phyloP scores from a whole-genome alignment of 768 basidiomycete species.

The Mycena kentingensis region DNA sequence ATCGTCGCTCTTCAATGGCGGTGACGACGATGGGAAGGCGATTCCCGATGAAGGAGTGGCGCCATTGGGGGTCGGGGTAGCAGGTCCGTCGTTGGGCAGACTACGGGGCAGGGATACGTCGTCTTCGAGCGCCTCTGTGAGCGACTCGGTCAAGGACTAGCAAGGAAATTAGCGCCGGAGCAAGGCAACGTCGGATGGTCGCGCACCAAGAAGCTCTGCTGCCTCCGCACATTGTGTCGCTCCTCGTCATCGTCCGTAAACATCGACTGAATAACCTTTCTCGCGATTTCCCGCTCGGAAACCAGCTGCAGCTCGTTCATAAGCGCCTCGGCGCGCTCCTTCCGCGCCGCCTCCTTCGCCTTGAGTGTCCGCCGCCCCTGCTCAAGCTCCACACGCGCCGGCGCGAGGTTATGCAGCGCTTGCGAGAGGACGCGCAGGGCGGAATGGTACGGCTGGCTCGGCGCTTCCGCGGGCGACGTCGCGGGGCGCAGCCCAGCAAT shows the following conservation, averaged over 20 bases:
- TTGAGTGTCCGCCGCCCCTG: constrained; percentile 50
- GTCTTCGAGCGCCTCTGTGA: constrained; percentile 57
- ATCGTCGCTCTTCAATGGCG: neutral
- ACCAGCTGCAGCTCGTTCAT: constrained; percentile 53
- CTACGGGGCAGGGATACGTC: constrained; percentile 43
- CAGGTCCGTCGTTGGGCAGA: constrained; percentile 32
- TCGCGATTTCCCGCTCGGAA: constrained; percentile 68
- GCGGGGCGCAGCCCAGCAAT: constrained; percentile 51
- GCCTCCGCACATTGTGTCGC: constrained; percentile 51
- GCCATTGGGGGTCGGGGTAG: constrained; percentile 31
- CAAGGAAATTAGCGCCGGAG: constrained; percentile 3
- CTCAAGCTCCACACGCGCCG: constrained; percentile 64
- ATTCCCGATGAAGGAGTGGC: neutral
- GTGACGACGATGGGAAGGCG: constrained; percentile 6
- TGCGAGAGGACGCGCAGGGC: constrained; percentile 71
- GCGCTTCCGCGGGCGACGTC: constrained; percentile 48
- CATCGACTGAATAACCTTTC: constrained; percentile 64
- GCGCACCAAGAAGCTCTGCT: constrained; percentile 62
- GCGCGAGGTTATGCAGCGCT: constrained; percentile 60
- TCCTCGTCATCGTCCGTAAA: constrained; percentile 57
- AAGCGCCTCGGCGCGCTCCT: constrained; percentile 53
- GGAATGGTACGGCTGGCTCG: constrained; percentile 63
- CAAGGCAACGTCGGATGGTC: neutral
- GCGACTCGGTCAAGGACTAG: constrained; percentile 55
- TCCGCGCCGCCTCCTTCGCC: constrained; percentile 61